Base-by-base conservation (phyloP, 2,329 filamentous ascomycete species). In the Aureobasidium melanogenum region DNA sequence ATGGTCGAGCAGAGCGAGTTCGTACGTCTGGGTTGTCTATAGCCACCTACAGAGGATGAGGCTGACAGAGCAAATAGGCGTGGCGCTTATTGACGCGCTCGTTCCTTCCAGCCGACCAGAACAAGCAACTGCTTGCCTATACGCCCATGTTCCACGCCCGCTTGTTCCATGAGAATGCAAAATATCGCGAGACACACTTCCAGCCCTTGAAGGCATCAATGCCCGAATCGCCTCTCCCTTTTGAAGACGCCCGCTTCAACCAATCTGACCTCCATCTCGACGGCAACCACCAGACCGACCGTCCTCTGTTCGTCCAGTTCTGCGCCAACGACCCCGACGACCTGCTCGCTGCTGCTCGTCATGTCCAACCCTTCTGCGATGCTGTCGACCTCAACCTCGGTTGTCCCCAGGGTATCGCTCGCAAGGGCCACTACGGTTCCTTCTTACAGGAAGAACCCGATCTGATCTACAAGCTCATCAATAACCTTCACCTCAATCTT, bases 1-100 rank as follows among this genome's bases (percentile, higher is more conserved):
- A 99, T 99, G 94, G 94, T 99, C 24, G 93, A 99, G 71, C 90
- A 97, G 74, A 97, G 91, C 34, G 94, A 99, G 79, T 97, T 97
- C 78, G 92, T 96, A 79, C 66, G 87, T 79, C 48, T 62, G 64
- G 9, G n/a, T 1, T n/a, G 36, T 22, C 17, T 6, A 22, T 7
- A 10, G 22, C 6, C 8, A 1, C 8, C 17, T 19, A 43, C 38
- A 14, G 30, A 26, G 30, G 2, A 22, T 5, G 6, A 5, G 5
- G 43, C 59, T 64, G 39, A 60, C 59, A 6, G 52, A n/a, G 4
- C 54, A 30, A 19, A 32, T 66, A 96, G 92, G 94, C 93, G 69
- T 99, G 94, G 94, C 89, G 94, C 68, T 87, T 97, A 82, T 86
- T 99, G 66, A 89, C 89, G n/a, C 87, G 94, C 67, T 97, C 92